Conservation (phyloP, 495 filamentous ascomycete genomes). For the Sordaria brevicollis region DNA sequence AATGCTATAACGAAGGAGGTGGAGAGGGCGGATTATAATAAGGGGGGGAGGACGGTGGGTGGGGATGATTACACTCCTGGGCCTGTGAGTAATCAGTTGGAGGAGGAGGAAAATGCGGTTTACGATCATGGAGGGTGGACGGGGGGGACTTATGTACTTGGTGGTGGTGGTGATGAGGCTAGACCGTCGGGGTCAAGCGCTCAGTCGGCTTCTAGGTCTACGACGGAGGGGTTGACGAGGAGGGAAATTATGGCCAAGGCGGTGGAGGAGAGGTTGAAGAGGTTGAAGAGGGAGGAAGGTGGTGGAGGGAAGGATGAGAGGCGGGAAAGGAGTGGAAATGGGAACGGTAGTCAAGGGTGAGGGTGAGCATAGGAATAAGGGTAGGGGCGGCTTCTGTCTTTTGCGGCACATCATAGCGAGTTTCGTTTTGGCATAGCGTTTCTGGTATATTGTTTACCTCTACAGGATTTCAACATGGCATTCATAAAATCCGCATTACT, state of each 20-base stretch:
- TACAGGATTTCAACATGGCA: background rate
- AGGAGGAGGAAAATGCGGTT: conserved; percentile 46
- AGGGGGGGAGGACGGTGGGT: conserved; percentile 53
- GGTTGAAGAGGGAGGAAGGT: conserved; percentile 36
- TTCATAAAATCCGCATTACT: background rate
- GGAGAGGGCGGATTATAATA: conserved; percentile 62
- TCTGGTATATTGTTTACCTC: background rate
- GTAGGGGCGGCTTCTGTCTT: background rate
- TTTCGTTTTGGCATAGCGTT: background rate
- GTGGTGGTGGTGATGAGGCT: conserved; percentile 35
- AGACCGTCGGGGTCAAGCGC: background rate
- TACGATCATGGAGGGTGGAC: conserved; percentile 77
- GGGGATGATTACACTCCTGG: conserved; percentile 53
- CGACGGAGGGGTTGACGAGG: conserved; percentile 33
- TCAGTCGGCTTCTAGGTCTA: conserved; percentile 15
- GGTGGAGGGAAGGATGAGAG: conserved; percentile 9
- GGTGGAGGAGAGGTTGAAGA: conserved; percentile 61
- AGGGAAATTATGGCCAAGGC: conserved; percentile 68
- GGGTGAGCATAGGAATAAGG: background rate
- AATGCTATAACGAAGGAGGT: conserved; percentile 82
- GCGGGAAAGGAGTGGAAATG: background rate
- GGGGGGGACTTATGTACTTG: conserved; percentile 80
- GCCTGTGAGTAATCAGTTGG: conserved; percentile 1
- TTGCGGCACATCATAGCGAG: background rate
- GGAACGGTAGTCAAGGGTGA: background rate